Evolutionary conservation across 805 yeast genomes (phyloP).

Genomic region (Wickerhamomyces chaumierensis): DNA sequence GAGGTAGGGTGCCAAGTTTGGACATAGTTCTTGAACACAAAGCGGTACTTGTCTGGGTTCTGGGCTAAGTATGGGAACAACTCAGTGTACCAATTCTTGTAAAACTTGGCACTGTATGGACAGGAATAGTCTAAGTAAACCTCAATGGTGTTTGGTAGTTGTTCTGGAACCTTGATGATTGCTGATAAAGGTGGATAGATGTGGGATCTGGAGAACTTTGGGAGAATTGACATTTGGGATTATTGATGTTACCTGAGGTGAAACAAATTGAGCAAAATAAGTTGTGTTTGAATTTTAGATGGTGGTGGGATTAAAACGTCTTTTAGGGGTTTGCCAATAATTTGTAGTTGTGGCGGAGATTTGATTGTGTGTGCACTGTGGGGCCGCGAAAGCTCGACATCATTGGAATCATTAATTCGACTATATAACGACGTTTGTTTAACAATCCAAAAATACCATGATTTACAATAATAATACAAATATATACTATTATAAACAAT

Average conservation of each 20-base stretch:
- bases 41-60: conserved; percentile 39
- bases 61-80: conserved; percentile 41
- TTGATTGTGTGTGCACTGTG: too few species aligned
- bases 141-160: conserved; percentile 35
- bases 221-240: conserved; percentile 19
- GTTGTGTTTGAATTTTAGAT: too few species aligned
- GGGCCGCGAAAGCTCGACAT: too few species aligned
- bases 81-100: conserved; percentile 37
- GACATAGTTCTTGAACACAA: conserved; percentile 60
- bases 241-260: neutral
- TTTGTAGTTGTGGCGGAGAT: too few species aligned
- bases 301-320: too few species aligned
- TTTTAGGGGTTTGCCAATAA: too few species aligned
- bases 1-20: conserved; percentile 90
- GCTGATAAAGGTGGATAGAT: conserved; percentile 9
- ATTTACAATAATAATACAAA: too few species aligned
- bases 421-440: too few species aligned
- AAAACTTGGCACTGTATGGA: conserved; percentile 60
- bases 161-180: conserved; percentile 1
- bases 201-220: conserved; percentile 17
- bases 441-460: too few species aligned
- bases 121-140: conserved; percentile 69
- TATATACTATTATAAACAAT: too few species aligned
- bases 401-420: too few species aligned
- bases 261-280: too few species aligned